Evolutionary conservation across 768 basidiomycete species (phyloP), one percentile per base, ranked within the genome.

Genomic region (Asterophora lycoperdoides): DNA sequence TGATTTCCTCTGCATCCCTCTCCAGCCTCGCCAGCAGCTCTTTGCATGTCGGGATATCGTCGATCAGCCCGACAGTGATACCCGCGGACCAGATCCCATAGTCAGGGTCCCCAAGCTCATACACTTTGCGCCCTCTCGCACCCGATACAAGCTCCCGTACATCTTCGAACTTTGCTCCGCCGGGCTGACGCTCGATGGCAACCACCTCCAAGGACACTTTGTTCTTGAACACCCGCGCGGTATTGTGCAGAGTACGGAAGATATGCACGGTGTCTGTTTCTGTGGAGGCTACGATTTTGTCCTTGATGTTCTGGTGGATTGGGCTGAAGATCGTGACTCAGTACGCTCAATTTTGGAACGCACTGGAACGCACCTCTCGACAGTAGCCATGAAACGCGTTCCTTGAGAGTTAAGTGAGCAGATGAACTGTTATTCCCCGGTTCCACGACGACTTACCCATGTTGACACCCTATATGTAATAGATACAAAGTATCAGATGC

Each of bases 381-480:
- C 80, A 1, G 92, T 94, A 64, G 87, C 89, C 89, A 95, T 86
- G 71, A 96, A 94, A 5, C 92, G 80, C 8, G 93, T 93, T 10
- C 88, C 74, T 73, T 14, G 66, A 71, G 46, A 15, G 15, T 20
- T 44, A 14, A 34, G 26, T 18, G 26, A 41, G 26, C 38, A 56
- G 29, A 8, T 32, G 9, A 36, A 32, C 26, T 62, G 29, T n/a
- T 45, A 15, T 8, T 38, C 18, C 10, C 17, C 68, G 72, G 11
- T 18, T 34, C 3, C 26, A n/a, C 48, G 26, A 19, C 26, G 28
- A 10, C 63, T 32, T 59, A 73, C 76, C 93, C 86, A 93, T 89
- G 60, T 93, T 95, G 10, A 87, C 75, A 37, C 92, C 93, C 84
- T 90, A 23, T 90, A n/a, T n/a, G n/a, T n/a, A 35, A n/a, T 8